These are phyloP conservation scores for Xylaria flabelliformis DNA, from an alignment of 495 filamentous ascomycete species.

Conservation along the genomic window DNA sequence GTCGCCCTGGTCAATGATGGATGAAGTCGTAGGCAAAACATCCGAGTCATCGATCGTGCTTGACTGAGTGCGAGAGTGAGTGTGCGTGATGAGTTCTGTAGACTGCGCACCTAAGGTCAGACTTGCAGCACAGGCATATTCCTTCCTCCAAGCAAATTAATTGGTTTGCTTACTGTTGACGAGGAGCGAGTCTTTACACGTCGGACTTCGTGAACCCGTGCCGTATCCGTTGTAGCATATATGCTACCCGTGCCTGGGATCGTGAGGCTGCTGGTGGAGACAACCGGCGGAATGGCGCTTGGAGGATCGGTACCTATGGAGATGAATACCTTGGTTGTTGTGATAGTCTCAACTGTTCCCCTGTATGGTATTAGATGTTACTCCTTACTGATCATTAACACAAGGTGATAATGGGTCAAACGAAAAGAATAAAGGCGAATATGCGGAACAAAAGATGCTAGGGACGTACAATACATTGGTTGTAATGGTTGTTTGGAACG, in stretches of 20 bases:
- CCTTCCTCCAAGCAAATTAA: not conserved
- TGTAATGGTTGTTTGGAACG: constrained; percentile 13
- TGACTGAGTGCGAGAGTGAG: constrained; percentile 1
- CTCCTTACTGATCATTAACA: not conserved
- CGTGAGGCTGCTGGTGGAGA: not conserved
- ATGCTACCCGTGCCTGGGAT: no score
- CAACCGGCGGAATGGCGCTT: not conserved
- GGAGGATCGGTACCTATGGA: constrained; percentile 19
- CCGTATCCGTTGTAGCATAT: not conserved
- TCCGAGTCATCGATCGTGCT: constrained; percentile 10
- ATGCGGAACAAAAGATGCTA: not conserved
- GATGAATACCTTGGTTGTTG: constrained; percentile 11
- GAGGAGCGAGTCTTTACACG: not conserved
- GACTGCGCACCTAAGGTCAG: not conserved
- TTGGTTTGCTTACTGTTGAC: not conserved
- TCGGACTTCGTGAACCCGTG: not conserved
- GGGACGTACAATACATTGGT: constrained; percentile 16
- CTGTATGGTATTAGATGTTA: constrained; percentile 7
- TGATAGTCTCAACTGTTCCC: constrained; percentile 19
- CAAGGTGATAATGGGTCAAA: not conserved
- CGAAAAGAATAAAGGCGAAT: no score
- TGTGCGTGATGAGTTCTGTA: constrained; percentile 4
- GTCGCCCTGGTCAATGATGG: not conserved
- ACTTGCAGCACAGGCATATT: not conserved
- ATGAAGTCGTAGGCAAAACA: not conserved